A percentile compares a stretch with the other conserved stretches of the same genome.
phyloP scores from a whole-genome alignment of 352 stramenopile genomes.

The Pilasporangium apinafurcum region DNA sequence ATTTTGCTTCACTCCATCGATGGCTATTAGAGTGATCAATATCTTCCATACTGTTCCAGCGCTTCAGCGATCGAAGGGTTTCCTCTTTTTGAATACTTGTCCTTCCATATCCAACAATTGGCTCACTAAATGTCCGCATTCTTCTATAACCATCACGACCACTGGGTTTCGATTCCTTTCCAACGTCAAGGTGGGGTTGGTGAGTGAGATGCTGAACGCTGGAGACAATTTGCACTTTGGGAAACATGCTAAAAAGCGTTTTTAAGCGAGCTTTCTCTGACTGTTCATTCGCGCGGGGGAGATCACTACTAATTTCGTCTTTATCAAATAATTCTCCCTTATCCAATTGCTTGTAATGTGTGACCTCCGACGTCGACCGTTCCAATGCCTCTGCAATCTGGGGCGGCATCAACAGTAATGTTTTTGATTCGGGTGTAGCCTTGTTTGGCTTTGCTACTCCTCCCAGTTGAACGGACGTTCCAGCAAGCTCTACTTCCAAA shows the following conservation, averaged over 20 bases:
- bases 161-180: constrained; percentile 31
- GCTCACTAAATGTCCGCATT: constrained; percentile 48
- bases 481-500: constrained; percentile 64
- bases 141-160: constrained; percentile 17
- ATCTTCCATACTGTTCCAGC: constrained; percentile 55
- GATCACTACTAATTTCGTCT: constrained; percentile 74
- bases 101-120: constrained; percentile 30
- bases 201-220: constrained; percentile 74
- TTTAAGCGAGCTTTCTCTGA: constrained; percentile 45
- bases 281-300: constrained; percentile 41
- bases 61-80: constrained; percentile 46
- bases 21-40: constrained; percentile 66
- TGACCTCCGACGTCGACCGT: constrained; percentile 43
- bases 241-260: constrained; percentile 77
- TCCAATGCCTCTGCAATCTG: constrained; percentile 66
- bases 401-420: constrained; percentile 70
- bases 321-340: constrained; percentile 70
- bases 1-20: constrained; percentile 65
- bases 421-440: constrained; percentile 31
- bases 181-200: constrained; percentile 54
- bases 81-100: constrained; percentile 22
- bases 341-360: constrained; percentile 60
- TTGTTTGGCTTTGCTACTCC: constrained; percentile 17
- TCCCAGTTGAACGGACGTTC: constrained; percentile 21
- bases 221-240: constrained; percentile 78